Base-by-base conservation (phyloP, 257 asterid species). In the Galeopsis tetrahit region DNA sequence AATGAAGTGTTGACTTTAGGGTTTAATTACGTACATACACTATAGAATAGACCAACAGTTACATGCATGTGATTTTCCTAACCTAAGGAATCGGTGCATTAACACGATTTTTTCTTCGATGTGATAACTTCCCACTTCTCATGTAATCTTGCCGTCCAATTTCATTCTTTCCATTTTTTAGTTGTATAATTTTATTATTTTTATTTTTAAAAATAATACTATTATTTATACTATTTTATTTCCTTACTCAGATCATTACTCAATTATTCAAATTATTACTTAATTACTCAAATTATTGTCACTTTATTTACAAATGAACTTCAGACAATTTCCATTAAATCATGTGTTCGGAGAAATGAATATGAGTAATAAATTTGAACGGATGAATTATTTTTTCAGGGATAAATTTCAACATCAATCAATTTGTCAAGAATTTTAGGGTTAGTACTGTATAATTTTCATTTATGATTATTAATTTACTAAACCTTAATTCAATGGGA, bases 61-160 rank as follows among this genome's bases (percentile, higher is more conserved):
- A 34, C 34, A 63, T 17, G 43, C 34, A 63, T 17, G 43, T 33
- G 17, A 33, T 31, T 44, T 6, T 64, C 53, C 44, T 9, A 49
- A 71, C 78, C 78, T 51, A 67, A 52, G 66, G 66, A 60, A 35
- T 31, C 66, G 84, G 81, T 28, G 61, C 40, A 71, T 70, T 17
- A 70, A 52, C 71, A 33, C 51, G 11, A 31, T 39, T 51, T 52
- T 2, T 10, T 17, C 15, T 34, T 15, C 72, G 74, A 80, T 75
- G 78, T 66, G 72, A 71, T 65, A 51, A 63, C 58, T 79, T 33
- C 68, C 75, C 3, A 35, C 67, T 43, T 72, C 9, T 43, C n/a
- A n/a, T n/a, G 8, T 57, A 28, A 31, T 9, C 33, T 2, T 6
- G 3, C 1, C 28, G 28, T 21, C 1, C 17, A 39, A 56, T 48